Base-by-base conservation (phyloP, 108 stramenopile genomes). In the Chaetoceros muelleri region DNA sequence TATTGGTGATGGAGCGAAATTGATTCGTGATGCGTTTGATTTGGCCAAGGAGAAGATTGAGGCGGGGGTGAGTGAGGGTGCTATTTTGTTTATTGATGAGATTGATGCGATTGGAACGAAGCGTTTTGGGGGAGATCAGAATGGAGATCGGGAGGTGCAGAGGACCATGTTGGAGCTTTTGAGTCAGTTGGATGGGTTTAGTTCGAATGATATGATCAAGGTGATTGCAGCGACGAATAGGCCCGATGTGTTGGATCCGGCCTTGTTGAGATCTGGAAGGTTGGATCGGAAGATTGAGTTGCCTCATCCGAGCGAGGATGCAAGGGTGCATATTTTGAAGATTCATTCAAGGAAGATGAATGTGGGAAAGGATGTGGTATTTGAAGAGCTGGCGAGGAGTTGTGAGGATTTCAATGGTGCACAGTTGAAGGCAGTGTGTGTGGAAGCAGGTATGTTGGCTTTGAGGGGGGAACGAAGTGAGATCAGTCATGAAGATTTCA, bases 331-430 rank as follows among this genome's bases (percentile, higher is more conserved):
- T 44, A 96, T 99, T 57, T 53, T 99, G 66, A 64, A 75, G 52
- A 98, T 99, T 51, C 99, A 99, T 66, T 82, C 84, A 21, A 73
- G 93, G 24, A 94, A 95, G 60, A 98, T 96, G 95, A 81, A 83
- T 63, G 85, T 95, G 19, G 71, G 69, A 30, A 53, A 71, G 20
- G 95, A 94, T 46, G 96, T 97, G 16, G 96, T 91, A 30, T 97
- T 94, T 65, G 95, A 95, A 64, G 97, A 97, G 69, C 56, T 98
- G 28, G 90, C 96, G 8, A 75, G 98, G 19, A 87, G 79, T 46
- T 95, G 92, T 64, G 96, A 98, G 58, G 96, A 98, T 71, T 98
- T 98, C 66, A 99, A 98, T 71, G 98, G 98, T 10, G 98, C 98
- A 2, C 94, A 95, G 74, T 52, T 97, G 31, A 96, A 96, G 76